Conservation (phyloP, 805 yeast species). For the Wickerhamomyces chambardii region DNA sequence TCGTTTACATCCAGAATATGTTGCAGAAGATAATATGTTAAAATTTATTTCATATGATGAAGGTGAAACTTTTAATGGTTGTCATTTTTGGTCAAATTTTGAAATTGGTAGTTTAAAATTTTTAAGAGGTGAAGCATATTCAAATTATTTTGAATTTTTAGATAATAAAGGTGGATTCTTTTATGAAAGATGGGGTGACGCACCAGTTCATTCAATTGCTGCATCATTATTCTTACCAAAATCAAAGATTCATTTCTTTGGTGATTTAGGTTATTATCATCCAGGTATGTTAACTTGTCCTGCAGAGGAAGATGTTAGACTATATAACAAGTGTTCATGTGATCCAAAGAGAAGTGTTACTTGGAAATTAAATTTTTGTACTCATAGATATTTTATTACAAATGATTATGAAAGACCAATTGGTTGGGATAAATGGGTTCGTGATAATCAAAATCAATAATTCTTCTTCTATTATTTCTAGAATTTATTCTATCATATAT, state of each 20-base stretch:
- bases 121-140: conserved; percentile 47
- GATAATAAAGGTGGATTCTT: conserved; percentile 69
- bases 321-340: conserved; percentile 61
- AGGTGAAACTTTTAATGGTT: conserved; percentile 52
- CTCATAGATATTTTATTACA: conserved; percentile 47
- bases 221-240: conserved; percentile 46
- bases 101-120: conserved; percentile 64
- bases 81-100: conserved; percentile 74
- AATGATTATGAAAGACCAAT: conserved; percentile 43
- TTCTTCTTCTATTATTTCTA: too few relatives aligned
- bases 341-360: conserved; percentile 61
- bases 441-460: too few relatives aligned
- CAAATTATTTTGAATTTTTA: conserved; percentile 45
- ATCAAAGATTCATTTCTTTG: conserved; percentile 55
- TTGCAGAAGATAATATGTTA: conserved; percentile 38
- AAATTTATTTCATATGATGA: conserved; percentile 47
- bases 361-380: conserved; percentile 61
- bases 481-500: too few relatives aligned
- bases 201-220: conserved; percentile 71
- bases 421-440: conserved; percentile 48
- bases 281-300: conserved; percentile 65
- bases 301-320: conserved; percentile 48
- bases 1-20: conserved; percentile 25
- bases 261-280: conserved; percentile 64
- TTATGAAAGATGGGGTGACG: conserved; percentile 86